Percentiles rank a stretch among this genome's conserved stretches.
phyloP scores from a whole-genome alignment of 1,284 basidiomycete species.

The Rhodotorula sp. region DNA sequence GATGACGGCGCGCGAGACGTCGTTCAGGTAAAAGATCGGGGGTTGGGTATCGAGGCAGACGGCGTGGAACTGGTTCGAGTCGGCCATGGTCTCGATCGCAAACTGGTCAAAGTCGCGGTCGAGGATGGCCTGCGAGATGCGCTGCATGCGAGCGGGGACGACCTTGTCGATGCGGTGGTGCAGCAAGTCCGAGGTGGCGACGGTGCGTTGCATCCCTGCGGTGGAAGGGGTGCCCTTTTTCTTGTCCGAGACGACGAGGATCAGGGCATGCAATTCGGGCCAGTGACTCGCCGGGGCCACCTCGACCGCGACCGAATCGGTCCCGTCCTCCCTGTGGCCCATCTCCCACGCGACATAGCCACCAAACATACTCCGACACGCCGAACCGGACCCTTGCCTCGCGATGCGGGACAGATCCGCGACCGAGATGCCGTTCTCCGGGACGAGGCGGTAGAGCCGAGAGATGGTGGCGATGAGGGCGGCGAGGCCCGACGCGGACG shows the following conservation, averaged over 20 bases:
- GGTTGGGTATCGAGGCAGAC: conserved; percentile 94
- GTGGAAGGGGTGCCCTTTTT: conserved; percentile 98
- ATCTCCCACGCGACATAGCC: conserved; percentile 97
- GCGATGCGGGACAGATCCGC: conserved; percentile 84
- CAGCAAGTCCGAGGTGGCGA: conserved; percentile 84
- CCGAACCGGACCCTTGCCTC: conserved; percentile 94
- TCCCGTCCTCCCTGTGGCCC: conserved; percentile 67
- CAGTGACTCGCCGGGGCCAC: conserved; percentile 85
- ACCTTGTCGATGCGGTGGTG: conserved; percentile 83
- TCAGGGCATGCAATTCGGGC: conserved; percentile 94
- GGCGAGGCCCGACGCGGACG: conserved; percentile 94
- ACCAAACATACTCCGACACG: conserved; percentile 94
- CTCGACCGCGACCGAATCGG: conserved; percentile 84
- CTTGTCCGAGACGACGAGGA: conserved; percentile 93
- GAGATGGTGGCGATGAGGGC: conserved; percentile 89
- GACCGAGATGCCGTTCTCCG: conserved; percentile 48
- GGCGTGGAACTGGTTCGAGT: conserved; percentile 98
- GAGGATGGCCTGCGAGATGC: conserved; percentile 76
- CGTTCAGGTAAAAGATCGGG: conserved; percentile 99
- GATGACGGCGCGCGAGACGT: conserved; percentile 84
- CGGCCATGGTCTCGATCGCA: conserved; percentile 88
- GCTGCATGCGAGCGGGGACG: conserved; percentile 83
- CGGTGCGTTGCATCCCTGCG: conserved; percentile 94
- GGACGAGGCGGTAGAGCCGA: conserved; percentile 70
- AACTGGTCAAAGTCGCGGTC: conserved; percentile 83